Evolutionary conservation across 1,284 basidiomycete species (phyloP).

Genomic region (Boletus semigastroideus): DNA sequence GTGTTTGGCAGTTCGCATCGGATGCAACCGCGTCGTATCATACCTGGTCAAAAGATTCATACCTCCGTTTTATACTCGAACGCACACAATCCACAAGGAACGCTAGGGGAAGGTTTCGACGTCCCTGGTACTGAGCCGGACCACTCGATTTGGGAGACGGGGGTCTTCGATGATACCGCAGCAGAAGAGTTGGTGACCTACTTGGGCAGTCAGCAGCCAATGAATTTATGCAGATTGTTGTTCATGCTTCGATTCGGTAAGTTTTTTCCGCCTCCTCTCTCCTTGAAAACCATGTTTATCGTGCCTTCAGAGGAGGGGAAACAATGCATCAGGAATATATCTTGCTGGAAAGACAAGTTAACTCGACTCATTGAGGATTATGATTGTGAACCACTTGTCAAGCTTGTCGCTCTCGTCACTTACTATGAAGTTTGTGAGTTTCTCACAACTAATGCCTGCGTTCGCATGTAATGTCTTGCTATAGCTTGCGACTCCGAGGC

Average conservation of each 20-base stretch:
- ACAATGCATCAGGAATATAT: slow-evolving; percentile 14
- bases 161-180: slow-evolving; percentile 25
- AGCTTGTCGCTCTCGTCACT: slow-evolving; percentile 22
- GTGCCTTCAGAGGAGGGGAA: slow-evolving; percentile 23
- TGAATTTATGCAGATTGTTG: slow-evolving; percentile 27
- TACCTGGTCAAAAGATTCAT: slow-evolving; percentile 33
- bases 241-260: slow-evolving; percentile 30
- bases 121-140: slow-evolving; percentile 14
- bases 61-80: slow-evolving; percentile 30
- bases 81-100: slow-evolving; percentile 25
- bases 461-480: background rate
- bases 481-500: slow-evolving; percentile 8
- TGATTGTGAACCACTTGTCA: slow-evolving; percentile 10
- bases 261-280: background rate
- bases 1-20: slow-evolving; percentile 16
- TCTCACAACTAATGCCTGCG: too few relatives aligned
- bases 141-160: slow-evolving; percentile 23
- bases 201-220: slow-evolving; percentile 10
- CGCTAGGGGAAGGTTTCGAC: slow-evolving; percentile 27
- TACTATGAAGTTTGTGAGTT: slow-evolving; percentile 28
- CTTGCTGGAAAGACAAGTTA: slow-evolving; percentile 12
- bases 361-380: slow-evolving; percentile 8
- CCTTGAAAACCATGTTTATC: background rate
- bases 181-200: slow-evolving; percentile 15
- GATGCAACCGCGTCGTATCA: slow-evolving; percentile 25